A percentile compares a stretch with the other conserved stretches of the same genome.
phyloP scores from a whole-genome alignment of 192 early-diverging fungal genomes.

The Funneliformis geosporum region DNA sequence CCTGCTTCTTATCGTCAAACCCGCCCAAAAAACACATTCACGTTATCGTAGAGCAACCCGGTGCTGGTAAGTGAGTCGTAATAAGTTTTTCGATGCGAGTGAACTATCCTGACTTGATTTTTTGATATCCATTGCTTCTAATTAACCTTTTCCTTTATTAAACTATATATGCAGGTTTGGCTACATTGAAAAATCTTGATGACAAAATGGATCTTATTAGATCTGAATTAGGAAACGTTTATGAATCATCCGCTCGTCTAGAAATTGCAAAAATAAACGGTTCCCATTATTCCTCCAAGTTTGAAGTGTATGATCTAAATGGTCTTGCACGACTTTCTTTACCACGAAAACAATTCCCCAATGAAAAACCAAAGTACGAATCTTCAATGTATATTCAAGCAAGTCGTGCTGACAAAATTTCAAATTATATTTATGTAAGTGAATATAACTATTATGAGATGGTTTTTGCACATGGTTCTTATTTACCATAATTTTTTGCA shows the following conservation, averaged over 20 bases:
- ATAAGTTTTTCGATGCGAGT: neutral
- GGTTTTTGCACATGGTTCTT: neutral
- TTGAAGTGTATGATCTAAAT: neutral
- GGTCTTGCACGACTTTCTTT: neutral
- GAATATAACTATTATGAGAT: constrained; percentile 14
- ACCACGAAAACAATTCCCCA: neutral
- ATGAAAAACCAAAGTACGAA: neutral
- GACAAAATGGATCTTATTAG: neutral
- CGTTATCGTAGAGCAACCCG: constrained; percentile 13
- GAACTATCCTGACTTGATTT: no score
- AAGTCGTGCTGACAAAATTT: neutral
- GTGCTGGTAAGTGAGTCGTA: neutral
- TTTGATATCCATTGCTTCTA: no score
- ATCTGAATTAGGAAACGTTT: constrained; percentile 10
- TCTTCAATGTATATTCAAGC: neutral
- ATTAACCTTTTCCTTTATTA: no score
- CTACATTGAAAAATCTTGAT: neutral
- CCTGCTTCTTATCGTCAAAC: constrained; percentile 18
- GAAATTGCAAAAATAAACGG: constrained; percentile 4
- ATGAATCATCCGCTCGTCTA: neutral
- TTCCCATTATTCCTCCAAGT: constrained; percentile 10
- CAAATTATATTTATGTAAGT: constrained; percentile 20
- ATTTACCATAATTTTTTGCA: constrained; percentile 15
- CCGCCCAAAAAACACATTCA: constrained; percentile 10
- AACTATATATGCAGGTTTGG: no score